These are phyloP conservation scores for Phytophthora foliorum DNA, from an alignment of 352 stramenopile species.

Conservation along the genomic window DNA sequence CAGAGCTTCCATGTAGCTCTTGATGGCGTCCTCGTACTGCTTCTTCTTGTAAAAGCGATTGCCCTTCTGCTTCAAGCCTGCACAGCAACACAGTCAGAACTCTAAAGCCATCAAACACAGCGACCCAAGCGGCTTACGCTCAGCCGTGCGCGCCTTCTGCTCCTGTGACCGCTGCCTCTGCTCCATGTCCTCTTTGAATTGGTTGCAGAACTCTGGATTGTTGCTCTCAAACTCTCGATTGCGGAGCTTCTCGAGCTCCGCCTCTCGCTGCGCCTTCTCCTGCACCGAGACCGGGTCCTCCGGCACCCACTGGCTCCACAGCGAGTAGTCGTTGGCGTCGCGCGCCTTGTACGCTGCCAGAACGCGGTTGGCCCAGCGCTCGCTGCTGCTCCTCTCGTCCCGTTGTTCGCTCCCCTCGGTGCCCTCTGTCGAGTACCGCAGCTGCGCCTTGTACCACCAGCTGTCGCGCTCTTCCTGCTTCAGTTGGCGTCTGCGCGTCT, in stretches of 20 bases:
- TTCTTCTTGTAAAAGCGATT: slow-evolving; percentile 73
- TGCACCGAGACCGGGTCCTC: slow-evolving; percentile 75
- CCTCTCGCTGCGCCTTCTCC: slow-evolving; percentile 66
- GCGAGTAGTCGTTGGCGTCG: slow-evolving; percentile 86
- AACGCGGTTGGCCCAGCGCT: slow-evolving; percentile 64
- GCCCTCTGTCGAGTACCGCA: slow-evolving; percentile 56
- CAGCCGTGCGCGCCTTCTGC: slow-evolving; percentile 55
- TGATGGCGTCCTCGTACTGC: slow-evolving; percentile 64
- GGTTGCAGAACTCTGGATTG: slow-evolving; percentile 82
- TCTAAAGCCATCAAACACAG: background rate
- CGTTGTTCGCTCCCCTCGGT: slow-evolving; percentile 25
- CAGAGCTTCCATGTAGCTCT: slow-evolving; percentile 78
- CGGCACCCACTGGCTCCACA: slow-evolving; percentile 80
- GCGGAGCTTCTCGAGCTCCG: slow-evolving; percentile 64
- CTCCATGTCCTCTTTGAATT: slow-evolving; percentile 81
- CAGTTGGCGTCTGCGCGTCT: slow-evolving; percentile 45
- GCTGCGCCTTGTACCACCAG: slow-evolving; percentile 76
- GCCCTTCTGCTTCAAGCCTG: slow-evolving; percentile 68
- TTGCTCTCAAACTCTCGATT: slow-evolving; percentile 81
- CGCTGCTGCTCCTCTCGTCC: slow-evolving; percentile 27
- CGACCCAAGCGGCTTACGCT: slow-evolving; percentile 48
- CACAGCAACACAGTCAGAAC: slow-evolving; percentile 8
- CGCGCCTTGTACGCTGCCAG: slow-evolving; percentile 75
- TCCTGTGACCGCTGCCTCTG: slow-evolving; percentile 65
- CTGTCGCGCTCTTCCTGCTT: slow-evolving; percentile 72